Conservation (phyloP, 805 yeast species). For the Kazachstania taianensis region DNA sequence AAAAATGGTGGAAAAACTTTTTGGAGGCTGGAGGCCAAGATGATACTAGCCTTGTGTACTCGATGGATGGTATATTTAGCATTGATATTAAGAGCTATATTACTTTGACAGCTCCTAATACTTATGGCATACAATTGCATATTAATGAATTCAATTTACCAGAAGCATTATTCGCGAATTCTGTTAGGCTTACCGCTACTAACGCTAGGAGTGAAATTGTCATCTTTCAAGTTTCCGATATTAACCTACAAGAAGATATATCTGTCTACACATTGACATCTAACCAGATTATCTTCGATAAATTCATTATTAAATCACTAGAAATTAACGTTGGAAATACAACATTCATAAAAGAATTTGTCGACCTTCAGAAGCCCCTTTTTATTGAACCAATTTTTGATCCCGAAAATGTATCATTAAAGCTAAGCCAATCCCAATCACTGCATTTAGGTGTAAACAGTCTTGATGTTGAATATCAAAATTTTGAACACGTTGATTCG, state of each 20-base stretch:
- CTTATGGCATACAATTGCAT: slow-evolving; percentile 12
- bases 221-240: slow-evolving; percentile 8
- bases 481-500: slow-evolving; percentile 5
- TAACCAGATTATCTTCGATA: slow-evolving; percentile 17
- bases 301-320: slow-evolving; percentile 14
- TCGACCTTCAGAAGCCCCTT: slow-evolving; percentile 3
- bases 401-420: slow-evolving; percentile 12
- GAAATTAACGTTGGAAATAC: slow-evolving; percentile 22
- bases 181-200: slow-evolving; percentile 14
- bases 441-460: slow-evolving; percentile 15
- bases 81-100: slow-evolving; percentile 7
- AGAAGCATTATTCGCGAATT: slow-evolving; percentile 10
- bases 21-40: slow-evolving; percentile 10
- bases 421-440: slow-evolving; percentile 10
- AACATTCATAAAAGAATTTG: slow-evolving; percentile 20
- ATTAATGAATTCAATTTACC: slow-evolving; percentile 14
- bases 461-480: slow-evolving; percentile 9
- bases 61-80: slow-evolving; percentile 18
- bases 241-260: slow-evolving; percentile 5
- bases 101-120: slow-evolving; percentile 11
- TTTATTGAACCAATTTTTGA: slow-evolving; percentile 13
- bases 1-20: slow-evolving; percentile 23
- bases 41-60: slow-evolving; percentile 13
- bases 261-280: slow-evolving; percentile 10
- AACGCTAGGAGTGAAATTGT: slow-evolving; percentile 11